Percentiles rank a stretch among this genome's conserved stretches.
These are phyloP conservation scores for Prunus salicina DNA, from an alignment of 306 rosid genomes.

Conservation along the genomic window DNA sequence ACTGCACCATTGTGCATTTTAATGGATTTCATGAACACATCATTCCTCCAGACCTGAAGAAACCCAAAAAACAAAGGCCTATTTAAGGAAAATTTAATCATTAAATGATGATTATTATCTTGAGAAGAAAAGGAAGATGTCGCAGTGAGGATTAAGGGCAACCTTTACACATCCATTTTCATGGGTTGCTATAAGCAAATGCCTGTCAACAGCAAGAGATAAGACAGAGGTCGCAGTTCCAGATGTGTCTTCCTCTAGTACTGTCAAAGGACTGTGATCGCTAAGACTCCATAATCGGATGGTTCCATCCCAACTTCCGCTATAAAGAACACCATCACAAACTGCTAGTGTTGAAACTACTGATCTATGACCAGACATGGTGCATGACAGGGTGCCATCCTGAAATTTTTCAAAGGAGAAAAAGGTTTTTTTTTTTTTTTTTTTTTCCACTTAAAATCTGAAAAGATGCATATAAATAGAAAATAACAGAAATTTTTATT, in stretches of 20 bases:
- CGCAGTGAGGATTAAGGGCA: neutral
- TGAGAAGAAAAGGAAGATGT: neutral
- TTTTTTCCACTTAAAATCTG: constrained; percentile 2
- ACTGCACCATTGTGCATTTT: constrained; percentile 66
- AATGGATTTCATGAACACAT: constrained; percentile 49
- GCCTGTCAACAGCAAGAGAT: constrained; percentile 50
- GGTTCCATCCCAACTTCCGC: constrained; percentile 99
- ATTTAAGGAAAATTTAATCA: constrained; percentile 6
- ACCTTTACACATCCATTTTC: constrained; percentile 90
- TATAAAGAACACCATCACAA: constrained; percentile 74
- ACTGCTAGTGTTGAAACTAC: constrained; percentile 76
- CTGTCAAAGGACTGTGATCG: constrained; percentile 76
- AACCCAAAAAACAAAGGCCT: constrained; percentile 22
- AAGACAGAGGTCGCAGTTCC: constrained; percentile 56
- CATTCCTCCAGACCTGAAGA: constrained; percentile 84
- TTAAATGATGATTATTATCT: neutral
- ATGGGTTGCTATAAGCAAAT: constrained; percentile 67
- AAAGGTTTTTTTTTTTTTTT: neutral
- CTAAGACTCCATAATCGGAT: constrained; percentile 84
- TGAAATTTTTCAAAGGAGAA: constrained; percentile 18
- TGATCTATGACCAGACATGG: constrained; percentile 83
- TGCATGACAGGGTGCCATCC: constrained; percentile 67
- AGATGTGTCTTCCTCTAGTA: constrained; percentile 62
- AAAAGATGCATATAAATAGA: neutral
- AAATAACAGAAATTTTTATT: constrained; percentile 7